A percentile compares a stretch with the other conserved stretches of the same genome.
These are phyloP conservation scores for Kluyveromyces aestuarii DNA, from an alignment of 805 yeast species.

Conservation along the genomic window DNA sequence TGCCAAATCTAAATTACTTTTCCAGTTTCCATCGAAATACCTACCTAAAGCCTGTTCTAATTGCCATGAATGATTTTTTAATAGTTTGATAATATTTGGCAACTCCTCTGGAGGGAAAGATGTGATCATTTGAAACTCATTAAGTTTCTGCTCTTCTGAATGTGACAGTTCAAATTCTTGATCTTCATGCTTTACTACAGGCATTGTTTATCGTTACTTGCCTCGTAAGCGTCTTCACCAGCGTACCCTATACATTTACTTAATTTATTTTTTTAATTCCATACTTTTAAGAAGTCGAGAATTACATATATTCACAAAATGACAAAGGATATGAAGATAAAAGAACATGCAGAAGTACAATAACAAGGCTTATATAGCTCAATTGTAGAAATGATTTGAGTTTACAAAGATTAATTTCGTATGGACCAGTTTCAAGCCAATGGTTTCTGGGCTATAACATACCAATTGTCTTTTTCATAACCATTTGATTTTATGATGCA, in stretches of 20 bases:
- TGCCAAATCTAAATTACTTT: conserved; percentile 7
- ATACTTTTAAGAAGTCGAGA: no score
- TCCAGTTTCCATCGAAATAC: conserved; percentile 51
- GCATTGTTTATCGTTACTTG: conserved; percentile 11
- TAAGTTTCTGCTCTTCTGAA: conserved; percentile 36
- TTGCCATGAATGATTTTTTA: conserved; percentile 49
- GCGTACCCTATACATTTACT: neutral
- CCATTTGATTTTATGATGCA: conserved; percentile 61
- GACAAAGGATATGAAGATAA: no score
- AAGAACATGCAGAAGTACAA: no score
- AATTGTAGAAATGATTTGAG: neutral
- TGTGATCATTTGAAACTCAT: conserved; percentile 43
- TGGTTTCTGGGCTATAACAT: conserved; percentile 44
- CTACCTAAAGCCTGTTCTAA: conserved; percentile 52
- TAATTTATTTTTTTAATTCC: no score
- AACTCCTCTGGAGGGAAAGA: conserved; percentile 39
- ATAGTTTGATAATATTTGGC: conserved; percentile 37
- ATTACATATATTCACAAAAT: no score
- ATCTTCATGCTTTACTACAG: conserved; percentile 15
- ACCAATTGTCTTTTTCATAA: conserved; percentile 94
- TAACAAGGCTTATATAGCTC: no score
- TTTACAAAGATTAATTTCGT: neutral
- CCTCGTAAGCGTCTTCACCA: neutral
- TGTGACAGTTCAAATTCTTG: conserved; percentile 28
- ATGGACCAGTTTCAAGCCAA: neutral